phyloP scores from a whole-genome alignment of 768 basidiomycete species.

The Rhizopogon salebrosus region DNA sequence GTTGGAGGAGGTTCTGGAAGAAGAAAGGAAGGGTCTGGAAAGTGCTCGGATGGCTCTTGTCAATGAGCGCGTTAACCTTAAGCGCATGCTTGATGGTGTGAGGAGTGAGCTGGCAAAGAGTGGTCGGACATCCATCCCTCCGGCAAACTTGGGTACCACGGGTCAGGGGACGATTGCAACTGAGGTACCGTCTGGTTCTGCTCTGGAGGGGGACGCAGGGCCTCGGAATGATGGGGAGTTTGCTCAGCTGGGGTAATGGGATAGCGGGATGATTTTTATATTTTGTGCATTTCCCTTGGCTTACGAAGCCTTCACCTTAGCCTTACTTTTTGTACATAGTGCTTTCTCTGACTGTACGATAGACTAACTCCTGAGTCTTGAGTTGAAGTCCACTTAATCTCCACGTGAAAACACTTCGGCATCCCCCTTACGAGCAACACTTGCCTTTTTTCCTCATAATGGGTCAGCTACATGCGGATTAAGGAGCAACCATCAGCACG shows the following conservation, averaged over 20 bases:
- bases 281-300: slow-evolving; percentile 10
- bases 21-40: slow-evolving; percentile 84
- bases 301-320: not conserved
- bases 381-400: not conserved
- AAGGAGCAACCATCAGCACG: slow-evolving; percentile 11
- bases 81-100: slow-evolving; percentile 67
- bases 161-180: slow-evolving; percentile 55
- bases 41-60: slow-evolving; percentile 74
- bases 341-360: not conserved
- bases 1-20: slow-evolving; percentile 86
- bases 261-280: slow-evolving; percentile 19
- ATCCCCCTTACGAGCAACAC: no score
- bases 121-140: slow-evolving; percentile 33
- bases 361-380: not conserved
- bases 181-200: slow-evolving; percentile 43
- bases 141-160: slow-evolving; percentile 45
- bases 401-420: no score
- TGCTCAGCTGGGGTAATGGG: slow-evolving; percentile 40
- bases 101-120: slow-evolving; percentile 59
- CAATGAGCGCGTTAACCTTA: slow-evolving; percentile 69
- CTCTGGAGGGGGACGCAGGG: slow-evolving; percentile 47
- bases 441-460: no score
- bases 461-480: not conserved
- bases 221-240: slow-evolving; percentile 53
- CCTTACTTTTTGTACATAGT: not conserved